A percentile compares a stretch with the other conserved stretches of the same genome.
Evolutionary conservation across 2,329 filamentous ascomycete genomes (phyloP).

Genomic region (Penicillium palitans): DNA sequence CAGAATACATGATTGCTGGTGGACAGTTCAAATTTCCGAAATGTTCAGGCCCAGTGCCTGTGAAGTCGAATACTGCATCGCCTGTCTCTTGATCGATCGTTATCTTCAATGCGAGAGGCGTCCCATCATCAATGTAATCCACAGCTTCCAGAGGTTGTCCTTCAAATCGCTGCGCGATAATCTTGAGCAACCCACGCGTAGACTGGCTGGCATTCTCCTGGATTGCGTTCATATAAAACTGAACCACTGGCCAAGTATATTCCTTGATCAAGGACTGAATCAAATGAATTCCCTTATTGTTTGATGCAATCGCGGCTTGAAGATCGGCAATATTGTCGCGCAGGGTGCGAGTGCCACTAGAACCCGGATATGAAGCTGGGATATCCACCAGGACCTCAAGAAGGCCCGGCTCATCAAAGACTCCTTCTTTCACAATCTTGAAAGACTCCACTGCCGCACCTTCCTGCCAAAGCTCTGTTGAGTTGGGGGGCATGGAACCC

Average conservation of each 20-base stretch:
- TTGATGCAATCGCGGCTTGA: conserved; percentile 49
- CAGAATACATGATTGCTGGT: conserved; percentile 69
- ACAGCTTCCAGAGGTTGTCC: conserved; percentile 46
- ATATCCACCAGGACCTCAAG: conserved; percentile 32
- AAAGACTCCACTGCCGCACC: conserved; percentile 38
- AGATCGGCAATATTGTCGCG: conserved; percentile 49
- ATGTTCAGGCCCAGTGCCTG: conserved; percentile 58
- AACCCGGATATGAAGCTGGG: conserved; percentile 54
- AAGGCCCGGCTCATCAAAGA: conserved; percentile 49
- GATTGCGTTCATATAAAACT: conserved; percentile 16
- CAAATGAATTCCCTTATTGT: conserved; percentile 43
- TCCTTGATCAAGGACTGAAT: conserved; percentile 40
- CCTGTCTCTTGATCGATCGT: conserved; percentile 68
- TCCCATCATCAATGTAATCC: conserved; percentile 80
- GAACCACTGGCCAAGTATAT: conserved; percentile 54
- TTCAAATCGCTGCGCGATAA: background rate
- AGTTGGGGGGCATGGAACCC: conserved; percentile 42
- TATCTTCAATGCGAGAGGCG: conserved; percentile 67
- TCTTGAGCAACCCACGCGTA: conserved; percentile 7
- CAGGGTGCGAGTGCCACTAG: conserved; percentile 68
- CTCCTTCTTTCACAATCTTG: conserved; percentile 33
- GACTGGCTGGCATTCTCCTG: conserved; percentile 8
- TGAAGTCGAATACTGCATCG: conserved; percentile 72
- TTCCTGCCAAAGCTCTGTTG: conserved; percentile 41
- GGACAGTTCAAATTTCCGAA: conserved; percentile 68